Evolutionary conservation across 2,329 filamentous ascomycete species (phyloP).

Genomic region (Cladophialophora carrionii): DNA sequence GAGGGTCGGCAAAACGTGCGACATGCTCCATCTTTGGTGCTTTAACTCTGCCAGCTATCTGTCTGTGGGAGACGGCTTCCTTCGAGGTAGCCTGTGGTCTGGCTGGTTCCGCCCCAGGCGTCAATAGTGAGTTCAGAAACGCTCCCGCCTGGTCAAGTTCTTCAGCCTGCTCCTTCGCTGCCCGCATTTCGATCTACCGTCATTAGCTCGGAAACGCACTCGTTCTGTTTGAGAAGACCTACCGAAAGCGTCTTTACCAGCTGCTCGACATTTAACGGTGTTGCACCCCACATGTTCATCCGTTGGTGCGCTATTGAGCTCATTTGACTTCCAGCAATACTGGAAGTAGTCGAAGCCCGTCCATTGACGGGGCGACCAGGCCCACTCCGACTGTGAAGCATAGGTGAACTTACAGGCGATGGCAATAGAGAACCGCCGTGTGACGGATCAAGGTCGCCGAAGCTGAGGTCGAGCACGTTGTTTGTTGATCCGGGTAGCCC

Average conservation of each 20-base stretch:
- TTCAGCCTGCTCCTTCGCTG: constrained; percentile 81
- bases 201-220: constrained; percentile 20
- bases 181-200: constrained; percentile 80
- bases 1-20: constrained; percentile 86
- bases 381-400: constrained; percentile 69
- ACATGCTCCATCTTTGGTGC: constrained; percentile 71
- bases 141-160: constrained; percentile 81
- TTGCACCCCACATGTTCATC: constrained; percentile 75
- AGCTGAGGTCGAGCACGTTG: constrained; percentile 77
- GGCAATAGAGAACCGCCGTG: constrained; percentile 74
- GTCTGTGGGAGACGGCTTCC: constrained; percentile 49
- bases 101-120: constrained; percentile 62
- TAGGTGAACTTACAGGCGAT: constrained; percentile 66
- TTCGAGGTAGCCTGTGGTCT: constrained; percentile 55
- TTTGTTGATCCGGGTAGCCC: constrained; percentile 75
- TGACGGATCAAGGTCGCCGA: constrained; percentile 82
- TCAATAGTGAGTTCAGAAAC: constrained; percentile 76
- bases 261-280: constrained; percentile 88
- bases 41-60: constrained; percentile 53
- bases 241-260: constrained; percentile 87
- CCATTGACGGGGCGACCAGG: constrained; percentile 68
- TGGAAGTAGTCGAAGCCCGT: constrained; percentile 62
- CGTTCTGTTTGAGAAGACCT: constrained; percentile 46
- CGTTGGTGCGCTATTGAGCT: constrained; percentile 70
- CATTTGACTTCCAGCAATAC: constrained; percentile 59